Evolutionary conservation across 75 land plant genomes (phyloP).

Genomic region (Selaginella tamariscina): DNA sequence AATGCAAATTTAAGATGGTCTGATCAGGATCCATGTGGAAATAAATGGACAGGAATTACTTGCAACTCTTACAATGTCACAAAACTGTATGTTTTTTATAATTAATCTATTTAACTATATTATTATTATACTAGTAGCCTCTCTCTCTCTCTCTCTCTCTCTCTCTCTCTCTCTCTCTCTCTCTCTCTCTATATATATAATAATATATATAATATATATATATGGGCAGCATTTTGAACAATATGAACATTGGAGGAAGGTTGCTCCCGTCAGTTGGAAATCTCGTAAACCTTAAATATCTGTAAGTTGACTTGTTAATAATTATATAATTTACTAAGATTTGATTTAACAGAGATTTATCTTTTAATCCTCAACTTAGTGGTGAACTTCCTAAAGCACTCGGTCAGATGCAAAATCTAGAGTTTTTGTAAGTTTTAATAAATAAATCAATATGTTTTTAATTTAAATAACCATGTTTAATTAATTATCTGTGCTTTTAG

Average conservation of each 20-base stretch:
- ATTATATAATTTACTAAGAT: background rate
- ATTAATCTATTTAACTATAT: too few species aligned
- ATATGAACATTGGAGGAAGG: background rate
- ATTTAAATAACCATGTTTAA: background rate
- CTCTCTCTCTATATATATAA: background rate
- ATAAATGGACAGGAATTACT: background rate
- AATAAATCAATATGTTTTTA: too few species aligned
- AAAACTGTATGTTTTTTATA: background rate
- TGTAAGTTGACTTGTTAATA: background rate
- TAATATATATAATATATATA: background rate
- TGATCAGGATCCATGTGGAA: background rate
- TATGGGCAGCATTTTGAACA: background rate
- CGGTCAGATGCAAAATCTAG: background rate
- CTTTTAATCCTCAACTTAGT: background rate
- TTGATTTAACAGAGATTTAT: background rate
- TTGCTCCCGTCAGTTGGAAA: background rate
- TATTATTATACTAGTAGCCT: too few species aligned
- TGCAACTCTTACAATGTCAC: background rate
- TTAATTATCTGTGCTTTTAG: background rate
- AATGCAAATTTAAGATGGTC: background rate
- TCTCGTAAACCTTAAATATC: background rate
- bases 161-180: too few species aligned
- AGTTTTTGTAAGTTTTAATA: background rate
- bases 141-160: too few species aligned
- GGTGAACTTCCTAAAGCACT: background rate